A percentile compares a stretch with the other conserved stretches of the same genome.
These are phyloP conservation scores for Yamadazyma tumulicola DNA, from an alignment of 805 yeast genomes.

Conservation along the genomic window DNA sequence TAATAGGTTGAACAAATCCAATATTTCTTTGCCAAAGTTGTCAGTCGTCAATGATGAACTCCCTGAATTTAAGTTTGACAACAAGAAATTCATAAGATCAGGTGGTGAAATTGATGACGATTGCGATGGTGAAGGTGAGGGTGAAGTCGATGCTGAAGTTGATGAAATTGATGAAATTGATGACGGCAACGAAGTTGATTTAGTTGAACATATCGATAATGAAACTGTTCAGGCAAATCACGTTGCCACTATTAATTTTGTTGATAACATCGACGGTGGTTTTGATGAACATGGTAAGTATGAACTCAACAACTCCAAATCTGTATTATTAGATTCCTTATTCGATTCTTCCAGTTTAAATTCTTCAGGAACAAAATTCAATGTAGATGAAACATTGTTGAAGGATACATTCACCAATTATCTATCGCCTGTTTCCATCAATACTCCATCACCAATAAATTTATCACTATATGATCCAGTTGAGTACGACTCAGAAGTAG, in stretches of 20 bases:
- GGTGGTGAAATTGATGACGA: background rate
- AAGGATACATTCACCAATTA: conserved; percentile 15
- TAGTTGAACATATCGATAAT: background rate
- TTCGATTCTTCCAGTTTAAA: background rate
- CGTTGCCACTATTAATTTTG: background rate
- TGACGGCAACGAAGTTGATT: background rate
- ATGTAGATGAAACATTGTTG: background rate
- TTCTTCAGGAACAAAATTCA: background rate
- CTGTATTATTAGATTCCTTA: background rate
- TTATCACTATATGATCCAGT: conserved; percentile 24
- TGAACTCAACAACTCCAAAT: background rate
- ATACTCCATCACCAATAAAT: conserved; percentile 40
- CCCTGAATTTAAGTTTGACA: conserved; percentile 8
- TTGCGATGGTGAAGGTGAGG: background rate
- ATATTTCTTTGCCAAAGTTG: background rate
- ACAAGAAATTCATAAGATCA: conserved; percentile 4
- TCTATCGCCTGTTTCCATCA: conserved; percentile 42
- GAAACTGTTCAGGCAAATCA: background rate
- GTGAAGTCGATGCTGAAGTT: background rate
- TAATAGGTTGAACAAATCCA: background rate
- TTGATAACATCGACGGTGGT: background rate
- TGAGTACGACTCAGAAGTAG: conserved; percentile 47
- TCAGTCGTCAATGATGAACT: conserved; percentile 6
- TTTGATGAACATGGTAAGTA: background rate
- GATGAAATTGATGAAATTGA: background rate